Conservation (phyloP, 2,329 filamentous ascomycete species). For the Neonectria coccinea region DNA sequence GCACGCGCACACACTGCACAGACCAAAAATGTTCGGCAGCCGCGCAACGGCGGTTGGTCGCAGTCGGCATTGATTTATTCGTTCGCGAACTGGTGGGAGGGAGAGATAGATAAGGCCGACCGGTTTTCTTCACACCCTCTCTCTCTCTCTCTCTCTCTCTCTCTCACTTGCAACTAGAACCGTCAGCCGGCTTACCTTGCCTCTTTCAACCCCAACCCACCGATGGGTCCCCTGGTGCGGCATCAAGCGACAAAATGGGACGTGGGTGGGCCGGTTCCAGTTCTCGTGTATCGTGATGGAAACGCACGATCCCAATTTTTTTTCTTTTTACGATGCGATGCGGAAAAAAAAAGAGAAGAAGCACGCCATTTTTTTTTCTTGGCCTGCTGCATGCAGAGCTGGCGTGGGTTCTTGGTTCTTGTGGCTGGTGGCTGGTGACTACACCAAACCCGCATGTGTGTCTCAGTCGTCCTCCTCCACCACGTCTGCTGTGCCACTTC, state of each 20-base stretch:
- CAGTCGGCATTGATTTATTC: too few relatives aligned
- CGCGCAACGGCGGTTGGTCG: too few relatives aligned
- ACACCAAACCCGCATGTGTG: too few relatives aligned
- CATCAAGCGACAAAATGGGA: conserved; percentile 7
- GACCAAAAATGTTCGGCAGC: not conserved
- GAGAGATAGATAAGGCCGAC: not conserved
- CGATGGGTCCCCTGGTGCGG: conserved; percentile 1
- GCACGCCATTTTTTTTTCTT: too few relatives aligned
- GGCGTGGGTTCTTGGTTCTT: too few relatives aligned
- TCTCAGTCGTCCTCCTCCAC: too few relatives aligned
- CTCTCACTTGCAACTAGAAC: not conserved
- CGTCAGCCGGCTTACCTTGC: conserved; percentile 10
- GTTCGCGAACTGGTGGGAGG: conserved; percentile 16
- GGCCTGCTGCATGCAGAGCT: too few relatives aligned
- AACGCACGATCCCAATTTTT: too few relatives aligned
- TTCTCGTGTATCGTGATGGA: not conserved
- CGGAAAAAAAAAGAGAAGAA: too few relatives aligned
- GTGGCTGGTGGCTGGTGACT: too few relatives aligned
- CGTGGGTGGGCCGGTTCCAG: conserved; percentile 14
- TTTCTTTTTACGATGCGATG: too few relatives aligned
- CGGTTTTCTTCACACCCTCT: not conserved
- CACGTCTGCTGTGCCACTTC: too few relatives aligned
- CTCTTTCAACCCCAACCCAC: conserved; percentile 24
- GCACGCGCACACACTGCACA: not conserved
- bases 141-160: not conserved